These are phyloP conservation scores for Kodamaea sagamina DNA, from an alignment of 805 yeast genomes.

Conservation along the genomic window DNA sequence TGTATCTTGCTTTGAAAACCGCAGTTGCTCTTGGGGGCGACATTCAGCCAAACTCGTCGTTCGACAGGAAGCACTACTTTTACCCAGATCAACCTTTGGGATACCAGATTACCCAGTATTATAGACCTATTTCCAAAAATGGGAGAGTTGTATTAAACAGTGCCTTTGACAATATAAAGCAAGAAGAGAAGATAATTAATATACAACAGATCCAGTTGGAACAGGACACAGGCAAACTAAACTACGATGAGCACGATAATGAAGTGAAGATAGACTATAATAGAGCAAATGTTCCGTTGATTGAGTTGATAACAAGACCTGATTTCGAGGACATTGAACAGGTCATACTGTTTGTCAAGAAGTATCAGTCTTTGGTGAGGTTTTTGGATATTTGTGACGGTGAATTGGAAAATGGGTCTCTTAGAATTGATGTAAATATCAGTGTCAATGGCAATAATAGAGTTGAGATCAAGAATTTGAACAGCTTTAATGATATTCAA, in stretches of 20 bases:
- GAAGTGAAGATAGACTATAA: constrained; percentile 69
- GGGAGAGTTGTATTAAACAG: constrained; percentile 57
- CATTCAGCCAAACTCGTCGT: constrained; percentile 58
- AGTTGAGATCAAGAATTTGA: constrained; percentile 87
- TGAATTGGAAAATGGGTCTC: constrained; percentile 90
- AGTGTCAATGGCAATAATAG: constrained; percentile 71
- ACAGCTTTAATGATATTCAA: constrained; percentile 77
- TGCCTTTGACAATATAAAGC: constrained; percentile 54
- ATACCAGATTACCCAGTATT: constrained; percentile 92
- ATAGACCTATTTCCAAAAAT: constrained; percentile 69
- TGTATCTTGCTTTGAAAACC: constrained; percentile 68
- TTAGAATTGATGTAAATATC: constrained; percentile 93
- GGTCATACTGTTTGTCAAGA: constrained; percentile 76
- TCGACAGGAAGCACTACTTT: constrained; percentile 94
- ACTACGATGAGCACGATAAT: constrained; percentile 48
- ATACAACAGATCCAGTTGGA: constrained; percentile 87
- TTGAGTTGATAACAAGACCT: constrained; percentile 90
- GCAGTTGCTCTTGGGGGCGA: constrained; percentile 68
- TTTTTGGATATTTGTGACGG: constrained; percentile 79
- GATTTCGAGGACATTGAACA: constrained; percentile 70
- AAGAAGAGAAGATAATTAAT: constrained; percentile 48
- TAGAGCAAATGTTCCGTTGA: constrained; percentile 80
- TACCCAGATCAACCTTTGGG: constrained; percentile 97
- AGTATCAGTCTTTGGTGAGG: constrained; percentile 71
- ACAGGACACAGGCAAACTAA: constrained; percentile 90